phyloP scores from a whole-genome alignment of 1,139 yeast genomes.

The Saccharomyces hybrid region DNA sequence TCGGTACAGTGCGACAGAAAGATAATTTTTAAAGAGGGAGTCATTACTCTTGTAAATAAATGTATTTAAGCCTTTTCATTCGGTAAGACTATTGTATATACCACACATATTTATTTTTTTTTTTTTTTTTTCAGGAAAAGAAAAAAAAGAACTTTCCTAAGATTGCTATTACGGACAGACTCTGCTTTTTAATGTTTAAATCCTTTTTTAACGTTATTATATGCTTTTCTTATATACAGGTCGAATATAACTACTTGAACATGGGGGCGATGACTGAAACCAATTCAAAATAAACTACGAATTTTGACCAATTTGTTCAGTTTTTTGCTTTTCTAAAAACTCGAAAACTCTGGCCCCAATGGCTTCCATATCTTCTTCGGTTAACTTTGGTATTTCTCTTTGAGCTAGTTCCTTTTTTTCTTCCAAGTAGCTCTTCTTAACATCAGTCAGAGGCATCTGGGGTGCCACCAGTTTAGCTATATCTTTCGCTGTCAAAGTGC shows the following conservation, averaged over 20 bases:
- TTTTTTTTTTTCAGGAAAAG: too few species aligned
- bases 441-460: slow-evolving; percentile 66
- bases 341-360: slow-evolving; percentile 55
- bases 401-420: slow-evolving; percentile 47
- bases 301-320: neutral
- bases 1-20: neutral
- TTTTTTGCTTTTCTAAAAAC: slow-evolving; percentile 7
- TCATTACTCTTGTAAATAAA: neutral
- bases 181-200: too few species aligned
- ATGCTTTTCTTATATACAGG: neutral
- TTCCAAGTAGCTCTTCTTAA: slow-evolving; percentile 44
- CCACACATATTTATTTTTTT: neutral
- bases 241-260: neutral
- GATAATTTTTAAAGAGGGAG: neutral
- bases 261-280: slow-evolving; percentile 18
- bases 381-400: slow-evolving; percentile 44
- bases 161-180: too few species aligned
- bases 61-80: neutral
- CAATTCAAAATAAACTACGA: too few species aligned
- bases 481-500: slow-evolving; percentile 51
- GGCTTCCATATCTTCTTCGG: slow-evolving; percentile 59
- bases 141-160: neutral
- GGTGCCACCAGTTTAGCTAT: slow-evolving; percentile 61
- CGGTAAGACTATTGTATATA: neutral
- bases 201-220: neutral